Evolutionary conservation across 106 monocot species (phyloP), one percentile per base, ranked within the genome.

Genomic region (Acorus calamus): DNA sequence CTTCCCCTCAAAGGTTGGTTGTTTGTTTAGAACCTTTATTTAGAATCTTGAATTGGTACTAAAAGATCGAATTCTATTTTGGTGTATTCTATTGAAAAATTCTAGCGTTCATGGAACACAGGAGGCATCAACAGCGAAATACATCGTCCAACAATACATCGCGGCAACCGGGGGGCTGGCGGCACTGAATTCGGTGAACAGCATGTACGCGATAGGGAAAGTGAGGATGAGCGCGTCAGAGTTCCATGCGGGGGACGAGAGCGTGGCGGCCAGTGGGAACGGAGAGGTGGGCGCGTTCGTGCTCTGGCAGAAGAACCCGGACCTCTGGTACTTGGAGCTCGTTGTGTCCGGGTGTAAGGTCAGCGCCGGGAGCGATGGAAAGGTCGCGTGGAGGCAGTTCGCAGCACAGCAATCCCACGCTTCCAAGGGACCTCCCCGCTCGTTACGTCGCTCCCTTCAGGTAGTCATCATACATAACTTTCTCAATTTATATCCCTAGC

Each of bases 61-160:
- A 28, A 28, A 28, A 28, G 28, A 28, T 28, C 28, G 1, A 28
- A 28, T 28, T 28, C 28, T 28, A 28, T 28, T 28, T 28, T 28
- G 28, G 28, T 28, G 28, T 28, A 28, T 28, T 28, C 28, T 28
- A 28, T 28, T 28, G 28, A 28, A 28, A 28, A 28, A 28, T 28
- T 28, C 28, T 28, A 28, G 28, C 1, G 28, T 28, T 28, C 28
- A 28, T 28, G 28, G 28, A 28, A 65, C 6, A 58, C 46, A 89
- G 89, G 81, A 86, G 81, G 86, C 81, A 5, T 92, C 86, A 47
- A 83, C 86, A 45, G 86, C 86, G 11, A 86, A 86, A 63, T 92
- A 92, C 76, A 92, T 92, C 50, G 71, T 92, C 44, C 80, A 81
- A 55, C 91, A 92, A 41, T 92, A 92, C 78, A 71, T 86, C 0